Percentiles rank a stretch among this genome's conserved stretches.
Conservation (phyloP, 805 yeast genomes). For the Jamesozyma hellenica region DNA sequence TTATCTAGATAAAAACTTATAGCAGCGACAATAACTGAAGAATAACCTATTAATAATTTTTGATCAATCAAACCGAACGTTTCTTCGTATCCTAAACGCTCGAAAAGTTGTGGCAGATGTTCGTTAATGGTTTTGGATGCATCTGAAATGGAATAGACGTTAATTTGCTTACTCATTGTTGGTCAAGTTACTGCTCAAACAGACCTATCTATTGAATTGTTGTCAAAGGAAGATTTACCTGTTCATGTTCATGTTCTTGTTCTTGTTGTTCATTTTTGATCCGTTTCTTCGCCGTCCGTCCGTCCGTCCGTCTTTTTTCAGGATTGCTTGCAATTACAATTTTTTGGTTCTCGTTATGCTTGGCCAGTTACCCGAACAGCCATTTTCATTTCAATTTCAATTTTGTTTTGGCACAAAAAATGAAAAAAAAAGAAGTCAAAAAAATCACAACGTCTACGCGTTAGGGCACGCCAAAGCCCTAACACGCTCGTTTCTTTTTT, state of each 20-base stretch:
- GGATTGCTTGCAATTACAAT: no score
- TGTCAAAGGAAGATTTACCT: no score
- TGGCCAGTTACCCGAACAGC: no score
- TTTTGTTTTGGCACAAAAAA: no score
- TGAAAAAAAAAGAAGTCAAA: no score
- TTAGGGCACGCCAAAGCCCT: no score
- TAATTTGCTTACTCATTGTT: constrained; percentile 25
- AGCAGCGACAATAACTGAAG: constrained; percentile 41
- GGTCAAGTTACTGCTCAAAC: neutral
- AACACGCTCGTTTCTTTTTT: neutral
- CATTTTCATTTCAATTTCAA: no score
- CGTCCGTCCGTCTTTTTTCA: no score
- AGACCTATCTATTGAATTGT: neutral
- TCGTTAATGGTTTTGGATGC: constrained; percentile 25
- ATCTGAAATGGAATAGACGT: constrained; percentile 26
- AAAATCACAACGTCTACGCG: neutral
- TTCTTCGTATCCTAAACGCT: constrained; percentile 19
- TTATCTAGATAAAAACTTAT: constrained; percentile 42
- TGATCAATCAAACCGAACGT: constrained; percentile 30
- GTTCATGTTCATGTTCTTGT: no score
- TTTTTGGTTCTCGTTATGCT: no score
- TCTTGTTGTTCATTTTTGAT: neutral
- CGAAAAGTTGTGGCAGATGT: constrained; percentile 18
- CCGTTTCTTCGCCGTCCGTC: no score
- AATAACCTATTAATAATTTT: constrained; percentile 41